Conservation (phyloP, 306 rosid genomes). For the Malus sieversii region DNA sequence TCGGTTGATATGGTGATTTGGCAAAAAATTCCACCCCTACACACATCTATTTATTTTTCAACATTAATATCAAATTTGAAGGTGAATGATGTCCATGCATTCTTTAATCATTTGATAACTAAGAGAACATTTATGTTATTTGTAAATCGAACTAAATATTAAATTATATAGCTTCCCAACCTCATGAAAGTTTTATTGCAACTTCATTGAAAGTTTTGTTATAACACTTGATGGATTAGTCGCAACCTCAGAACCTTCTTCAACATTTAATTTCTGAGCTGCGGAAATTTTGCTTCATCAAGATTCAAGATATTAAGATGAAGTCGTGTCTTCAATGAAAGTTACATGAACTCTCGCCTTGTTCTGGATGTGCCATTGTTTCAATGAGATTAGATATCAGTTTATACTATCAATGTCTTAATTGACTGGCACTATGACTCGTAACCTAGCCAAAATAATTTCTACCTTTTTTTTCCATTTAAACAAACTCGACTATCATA, state of each 20-base stretch:
- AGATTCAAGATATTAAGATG: neutral
- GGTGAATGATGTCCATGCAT: neutral
- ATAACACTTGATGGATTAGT: neutral
- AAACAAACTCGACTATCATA: neutral
- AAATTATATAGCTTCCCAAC: neutral
- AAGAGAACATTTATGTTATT: neutral
- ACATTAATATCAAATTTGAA: too few relatives aligned
- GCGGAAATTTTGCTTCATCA: neutral
- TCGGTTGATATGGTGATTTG: too few relatives aligned
- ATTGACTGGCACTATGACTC: neutral
- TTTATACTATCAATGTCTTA: neutral
- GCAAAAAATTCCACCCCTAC: too few relatives aligned
- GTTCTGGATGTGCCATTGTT: neutral
- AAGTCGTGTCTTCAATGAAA: neutral
- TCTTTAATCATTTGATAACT: neutral
- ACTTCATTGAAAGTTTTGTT: neutral
- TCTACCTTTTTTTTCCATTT: neutral
- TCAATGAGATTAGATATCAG: neutral
- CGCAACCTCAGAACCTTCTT: neutral
- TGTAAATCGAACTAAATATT: too few relatives aligned
- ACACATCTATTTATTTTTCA: too few relatives aligned
- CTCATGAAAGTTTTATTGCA: neutral
- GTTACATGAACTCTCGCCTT: neutral
- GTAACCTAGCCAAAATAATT: neutral
- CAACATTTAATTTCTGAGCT: neutral